Conservation (phyloP, 2,329 filamentous ascomycete genomes). For the Neodidymelliopsis sp. region DNA sequence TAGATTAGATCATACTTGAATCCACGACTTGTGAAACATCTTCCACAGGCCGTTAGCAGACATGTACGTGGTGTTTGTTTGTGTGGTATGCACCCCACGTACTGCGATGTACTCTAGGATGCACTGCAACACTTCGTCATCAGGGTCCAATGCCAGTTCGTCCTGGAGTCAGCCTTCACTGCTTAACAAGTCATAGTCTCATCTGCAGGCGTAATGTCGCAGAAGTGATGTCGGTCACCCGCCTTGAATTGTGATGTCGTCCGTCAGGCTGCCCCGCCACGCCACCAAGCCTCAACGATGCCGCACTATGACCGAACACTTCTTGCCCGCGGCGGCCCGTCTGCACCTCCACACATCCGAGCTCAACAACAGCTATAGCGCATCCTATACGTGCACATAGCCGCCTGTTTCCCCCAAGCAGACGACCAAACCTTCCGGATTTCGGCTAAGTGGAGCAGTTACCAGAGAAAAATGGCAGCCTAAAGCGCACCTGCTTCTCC, state of each 20-base stretch:
- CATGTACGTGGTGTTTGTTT: too few relatives aligned
- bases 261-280: constrained; percentile 19
- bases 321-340: constrained; percentile 20
- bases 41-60: constrained; percentile 4
- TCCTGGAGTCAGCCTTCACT: too few relatives aligned
- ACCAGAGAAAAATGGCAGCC: constrained; percentile 17
- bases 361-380: constrained; percentile 48
- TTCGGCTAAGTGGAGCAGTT: constrained; percentile 1
- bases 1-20: constrained; percentile 17
- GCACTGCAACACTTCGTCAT: too few relatives aligned
- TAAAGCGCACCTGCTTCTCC: constrained; percentile 21
- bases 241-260: background rate
- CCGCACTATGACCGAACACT: constrained; percentile 26
- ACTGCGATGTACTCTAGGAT: too few relatives aligned
- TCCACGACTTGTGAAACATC: background rate
- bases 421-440: background rate
- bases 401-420: constrained; percentile 21
- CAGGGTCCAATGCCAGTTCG: too few relatives aligned
- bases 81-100: too few relatives aligned
- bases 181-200: background rate
- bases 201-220: background rate
- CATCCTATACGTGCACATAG: constrained; percentile 28
- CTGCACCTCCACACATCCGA: constrained; percentile 36
- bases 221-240: constrained; percentile 7
- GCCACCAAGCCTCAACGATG: constrained; percentile 25